Base-by-base conservation (phyloP, 139 green algal genomes). In the Chlamydomonas sp. region DNA sequence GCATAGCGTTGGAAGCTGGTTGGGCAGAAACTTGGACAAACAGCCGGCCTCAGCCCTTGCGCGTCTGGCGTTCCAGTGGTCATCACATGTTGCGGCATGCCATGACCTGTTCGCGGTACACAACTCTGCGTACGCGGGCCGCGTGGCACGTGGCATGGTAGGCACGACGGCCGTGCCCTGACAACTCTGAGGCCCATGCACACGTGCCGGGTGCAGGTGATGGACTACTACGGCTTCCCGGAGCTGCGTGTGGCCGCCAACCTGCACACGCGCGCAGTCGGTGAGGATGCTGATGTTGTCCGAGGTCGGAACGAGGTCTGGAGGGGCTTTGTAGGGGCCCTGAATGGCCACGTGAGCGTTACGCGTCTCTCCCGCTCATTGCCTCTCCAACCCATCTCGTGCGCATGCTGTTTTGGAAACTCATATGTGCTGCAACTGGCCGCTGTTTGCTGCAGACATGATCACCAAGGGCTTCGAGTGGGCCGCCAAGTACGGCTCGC, bases 401-500 rank as follows among this genome's bases (percentile, higher is more conserved):
- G 20, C 12, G 58, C 76, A 81, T 59, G 6, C 78, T 14, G 14
- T 61, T 49, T 64, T 57, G 49, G 6, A 77, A 18, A 12, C 63
- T 20, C 16, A 4, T 66, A 69, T 68, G 8, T 20, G 14, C 57
- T n/a, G 14, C 58, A n/a, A 5, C 4, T n/a, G 66, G 3, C 10
- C 81, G 8, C 14, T 10, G 15, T 31, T 61, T 77, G 59, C n/a
- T 77, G 20, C 84, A 92, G 89, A 92, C 80, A 92, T 92, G 89
- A 67, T 92, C 1, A 86, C 18, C 16, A 83, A 79, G 62, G 90
- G 90, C 4, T 93, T 74, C 71, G 90, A 93, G 80, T 93, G 88
- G 85, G 88, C 88, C 1, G 84, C 79, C 71, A 91, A 91, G 76
- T 91, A 89, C 69, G 90, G 90, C 14, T 62, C 85, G 57, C 90